Evolutionary conservation across 768 basidiomycete genomes (phyloP).

Genomic region (Termitomyces sp.): DNA sequence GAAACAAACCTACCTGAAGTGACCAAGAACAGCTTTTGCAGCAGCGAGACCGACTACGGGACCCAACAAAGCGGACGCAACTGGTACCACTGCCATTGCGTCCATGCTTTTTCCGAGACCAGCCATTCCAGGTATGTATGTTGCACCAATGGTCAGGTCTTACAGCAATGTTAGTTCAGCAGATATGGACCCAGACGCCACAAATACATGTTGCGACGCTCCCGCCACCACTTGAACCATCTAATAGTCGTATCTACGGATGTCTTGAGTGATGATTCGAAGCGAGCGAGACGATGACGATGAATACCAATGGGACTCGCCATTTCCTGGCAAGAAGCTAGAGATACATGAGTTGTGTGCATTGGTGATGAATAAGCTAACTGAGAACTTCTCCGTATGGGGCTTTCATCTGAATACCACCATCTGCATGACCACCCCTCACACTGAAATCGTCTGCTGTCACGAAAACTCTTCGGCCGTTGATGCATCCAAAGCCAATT

Average conservation of each 20-base stretch:
- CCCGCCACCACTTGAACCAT: conserved; percentile 37
- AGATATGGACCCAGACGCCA: not conserved
- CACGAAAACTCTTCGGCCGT: conserved; percentile 29
- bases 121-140: conserved; percentile 30
- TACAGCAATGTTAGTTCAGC: not conserved
- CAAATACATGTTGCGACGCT: conserved; percentile 31
- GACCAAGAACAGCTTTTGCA: conserved; percentile 31
- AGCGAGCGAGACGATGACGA: not conserved
- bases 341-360: not conserved
- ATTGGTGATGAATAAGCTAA: not conserved
- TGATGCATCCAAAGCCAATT: conserved; percentile 29
- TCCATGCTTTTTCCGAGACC: conserved; percentile 32
- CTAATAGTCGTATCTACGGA: conserved; percentile 29
- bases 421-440: conserved; percentile 36
- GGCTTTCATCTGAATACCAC: conserved; percentile 32
- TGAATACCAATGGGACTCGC: conserved; percentile 29
- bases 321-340: conserved; percentile 28
- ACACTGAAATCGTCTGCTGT: conserved; percentile 38
- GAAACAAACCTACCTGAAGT: conserved; percentile 25
- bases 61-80: conserved; percentile 31
- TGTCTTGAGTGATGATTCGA: not conserved
- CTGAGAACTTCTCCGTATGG: conserved; percentile 30
- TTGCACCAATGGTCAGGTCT: conserved; percentile 31
- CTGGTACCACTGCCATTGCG: conserved; percentile 29
- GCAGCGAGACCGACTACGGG: conserved; percentile 36